Base-by-base conservation (phyloP, 2,329 filamentous ascomycete species). In the Talaromyces sp. region DNA sequence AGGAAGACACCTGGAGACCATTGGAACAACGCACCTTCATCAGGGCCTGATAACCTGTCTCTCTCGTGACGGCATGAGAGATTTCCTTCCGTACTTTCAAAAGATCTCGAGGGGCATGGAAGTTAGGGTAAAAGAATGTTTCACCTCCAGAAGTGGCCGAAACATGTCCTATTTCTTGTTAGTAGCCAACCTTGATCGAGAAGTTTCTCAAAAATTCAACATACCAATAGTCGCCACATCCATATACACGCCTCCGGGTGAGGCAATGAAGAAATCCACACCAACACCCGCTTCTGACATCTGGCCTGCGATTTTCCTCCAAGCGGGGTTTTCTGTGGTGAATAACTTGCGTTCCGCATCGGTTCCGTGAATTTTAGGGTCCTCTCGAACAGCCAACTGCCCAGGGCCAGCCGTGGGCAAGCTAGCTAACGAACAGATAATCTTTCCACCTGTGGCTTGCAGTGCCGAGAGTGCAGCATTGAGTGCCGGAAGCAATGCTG, bases 1-100 rank as follows among this genome's bases (percentile, higher is more conserved):
- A 99, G n/a, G 86, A 85, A 14, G 90, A 86, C 14, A 99, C 88
- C 70, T 99, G 94, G 47, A 99, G 80, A 16, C 94, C 94, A 65
- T 96, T 99, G 16, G 92, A 97, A 77, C 94, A 99, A 57, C 94
- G 88, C 52, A 99, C 93, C 79, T 99, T 99, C 90, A 99, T 95
- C 63, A 99, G 79, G 17, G 91, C 91, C 74, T 97, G 93, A 77
- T 90, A 97, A 19, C 94, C 94, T 42, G 93, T 96, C 71, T 97
- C 92, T 57, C 94, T 83, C 2, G 86, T 91, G 27, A 97, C 85
- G 0, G 90, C 86, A 67, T 97, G 93, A 61, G 86, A 85, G 59
- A 99, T 86, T 75, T 99, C 94, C 43, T 88, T 83, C 2, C 87
- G 88, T 35, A 99, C 77, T 76, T 93, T 95, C 51, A 90, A 81